phyloP scores from a whole-genome alignment of 225 moss, liverwort and hornwort species.

The Pseudisothecium myosuroides region DNA sequence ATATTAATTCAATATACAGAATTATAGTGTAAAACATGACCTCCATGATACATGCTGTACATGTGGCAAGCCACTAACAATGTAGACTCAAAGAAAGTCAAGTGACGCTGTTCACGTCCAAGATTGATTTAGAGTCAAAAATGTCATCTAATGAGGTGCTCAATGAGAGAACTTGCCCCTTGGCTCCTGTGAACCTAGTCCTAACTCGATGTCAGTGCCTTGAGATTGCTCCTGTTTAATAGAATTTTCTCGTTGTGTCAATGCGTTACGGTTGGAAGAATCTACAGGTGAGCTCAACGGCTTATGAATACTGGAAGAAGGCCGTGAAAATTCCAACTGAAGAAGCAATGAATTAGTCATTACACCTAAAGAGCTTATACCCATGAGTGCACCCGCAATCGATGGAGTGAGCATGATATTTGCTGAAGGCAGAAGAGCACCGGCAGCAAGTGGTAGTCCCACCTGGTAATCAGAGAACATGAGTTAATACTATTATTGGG shows the following conservation, averaged over 20 bases:
- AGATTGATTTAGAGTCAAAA: not conserved
- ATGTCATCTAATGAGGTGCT: not conserved
- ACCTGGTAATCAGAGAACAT: conserved; percentile 34
- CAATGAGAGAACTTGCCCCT: conserved; percentile 33
- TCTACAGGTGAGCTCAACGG: conserved; percentile 10
- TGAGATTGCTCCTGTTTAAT: not conserved
- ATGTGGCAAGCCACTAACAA: not conserved
- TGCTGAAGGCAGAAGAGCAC: conserved; percentile 73
- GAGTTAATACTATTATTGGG: not conserved
- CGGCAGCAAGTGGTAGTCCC: conserved; percentile 90
- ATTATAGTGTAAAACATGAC: not conserved
- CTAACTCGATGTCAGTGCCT: conserved; percentile 56
- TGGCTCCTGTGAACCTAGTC: conserved; percentile 14
- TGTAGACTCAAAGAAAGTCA: not conserved
- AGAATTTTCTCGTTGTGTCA: not conserved
- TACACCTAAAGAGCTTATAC: conserved; percentile 86
- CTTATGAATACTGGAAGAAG: conserved; percentile 27
- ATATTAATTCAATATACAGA: not conserved
- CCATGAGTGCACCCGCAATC: conserved; percentile 94
- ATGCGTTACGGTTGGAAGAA: not conserved
- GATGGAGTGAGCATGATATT: conserved; percentile 96
- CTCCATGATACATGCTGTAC: not conserved
- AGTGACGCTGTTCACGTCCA: not conserved
- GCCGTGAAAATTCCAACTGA: conserved; percentile 65
- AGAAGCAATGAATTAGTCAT: conserved; percentile 93